Conservation (phyloP, 306 rosid genomes). For the Ammopiptanthus mongolicus region DNA sequence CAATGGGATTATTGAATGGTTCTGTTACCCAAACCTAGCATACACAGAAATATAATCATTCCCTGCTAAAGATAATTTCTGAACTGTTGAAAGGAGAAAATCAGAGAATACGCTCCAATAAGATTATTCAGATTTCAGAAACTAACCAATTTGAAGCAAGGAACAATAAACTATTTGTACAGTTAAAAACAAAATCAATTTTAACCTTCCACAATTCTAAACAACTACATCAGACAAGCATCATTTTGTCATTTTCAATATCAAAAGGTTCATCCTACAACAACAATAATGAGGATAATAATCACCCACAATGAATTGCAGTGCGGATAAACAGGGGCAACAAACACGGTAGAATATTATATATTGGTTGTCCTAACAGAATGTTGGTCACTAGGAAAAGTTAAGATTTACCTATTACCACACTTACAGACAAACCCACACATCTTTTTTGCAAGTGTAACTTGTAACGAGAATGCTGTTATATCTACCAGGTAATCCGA, state of each 20-base stretch:
- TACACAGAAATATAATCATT: neutral
- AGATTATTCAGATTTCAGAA: neutral
- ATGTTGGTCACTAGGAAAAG: neutral
- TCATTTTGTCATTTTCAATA: neutral
- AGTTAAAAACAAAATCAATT: neutral
- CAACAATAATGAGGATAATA: neutral
- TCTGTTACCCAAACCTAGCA: conserved; percentile 57
- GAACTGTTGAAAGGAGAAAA: neutral
- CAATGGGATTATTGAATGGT: conserved; percentile 61
- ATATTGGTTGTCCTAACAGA: neutral
- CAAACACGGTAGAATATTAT: neutral
- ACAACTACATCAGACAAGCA: too few relatives aligned
- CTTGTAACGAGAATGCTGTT: neutral
- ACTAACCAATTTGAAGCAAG: neutral
- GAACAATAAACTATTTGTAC: neutral
- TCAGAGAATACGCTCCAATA: neutral
- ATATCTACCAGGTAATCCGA: neutral
- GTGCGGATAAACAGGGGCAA: neutral
- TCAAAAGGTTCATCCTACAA: neutral
- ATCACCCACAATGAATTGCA: neutral
- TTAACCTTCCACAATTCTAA: neutral
- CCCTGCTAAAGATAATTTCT: neutral
- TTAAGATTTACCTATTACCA: neutral
- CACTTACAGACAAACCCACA: neutral
- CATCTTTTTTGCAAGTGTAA: neutral